A percentile compares a stretch with the other conserved stretches of the same genome.
phyloP scores from a whole-genome alignment of 1,284 basidiomycete genomes.

The Tylopilus orsonianus region DNA sequence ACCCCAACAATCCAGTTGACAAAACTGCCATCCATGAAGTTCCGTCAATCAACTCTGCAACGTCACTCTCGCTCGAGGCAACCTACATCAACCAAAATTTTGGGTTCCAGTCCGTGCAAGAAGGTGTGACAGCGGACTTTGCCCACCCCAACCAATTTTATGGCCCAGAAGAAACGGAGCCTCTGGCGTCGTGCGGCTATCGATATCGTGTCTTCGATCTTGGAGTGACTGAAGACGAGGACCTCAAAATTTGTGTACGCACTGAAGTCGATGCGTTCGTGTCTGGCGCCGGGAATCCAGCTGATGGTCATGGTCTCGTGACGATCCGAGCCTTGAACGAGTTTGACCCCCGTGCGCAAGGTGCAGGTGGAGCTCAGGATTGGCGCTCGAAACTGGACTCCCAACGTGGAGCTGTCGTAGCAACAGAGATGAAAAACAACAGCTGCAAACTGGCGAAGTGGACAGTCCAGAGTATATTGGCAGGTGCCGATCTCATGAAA shows the following conservation, averaged over 20 bases:
- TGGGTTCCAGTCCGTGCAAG: slow-evolving; percentile 91
- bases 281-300: slow-evolving; percentile 62
- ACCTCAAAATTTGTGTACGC: slow-evolving; percentile 89
- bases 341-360: slow-evolving; percentile 90
- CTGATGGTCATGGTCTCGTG: slow-evolving; percentile 76
- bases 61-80: slow-evolving; percentile 93
- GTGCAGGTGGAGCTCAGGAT: slow-evolving; percentile 91
- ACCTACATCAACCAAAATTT: slow-evolving; percentile 99
- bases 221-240: slow-evolving; percentile 85
- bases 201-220: slow-evolving; percentile 97
- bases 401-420: slow-evolving; percentile 96
- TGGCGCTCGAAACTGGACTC: slow-evolving; percentile 97
- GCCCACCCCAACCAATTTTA: slow-evolving; percentile 94
- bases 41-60: slow-evolving; percentile 89
- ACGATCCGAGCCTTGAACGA: slow-evolving; percentile 97
- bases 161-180: slow-evolving; percentile 90
- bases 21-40: slow-evolving; percentile 62
- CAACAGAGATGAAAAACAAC: slow-evolving; percentile 99
- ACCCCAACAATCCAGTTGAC: slow-evolving; percentile 72
- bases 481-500: slow-evolving; percentile 97
- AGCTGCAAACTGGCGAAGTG: slow-evolving; percentile 97
- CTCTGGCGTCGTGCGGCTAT: slow-evolving; percentile 94
- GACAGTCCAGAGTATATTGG: slow-evolving; percentile 94
- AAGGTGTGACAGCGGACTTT: slow-evolving; percentile 70
- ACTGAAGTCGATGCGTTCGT: slow-evolving; percentile 96